Evolutionary conservation across 2,329 filamentous ascomycete genomes (phyloP).

Genomic region (Calonectria multiphialidica): DNA sequence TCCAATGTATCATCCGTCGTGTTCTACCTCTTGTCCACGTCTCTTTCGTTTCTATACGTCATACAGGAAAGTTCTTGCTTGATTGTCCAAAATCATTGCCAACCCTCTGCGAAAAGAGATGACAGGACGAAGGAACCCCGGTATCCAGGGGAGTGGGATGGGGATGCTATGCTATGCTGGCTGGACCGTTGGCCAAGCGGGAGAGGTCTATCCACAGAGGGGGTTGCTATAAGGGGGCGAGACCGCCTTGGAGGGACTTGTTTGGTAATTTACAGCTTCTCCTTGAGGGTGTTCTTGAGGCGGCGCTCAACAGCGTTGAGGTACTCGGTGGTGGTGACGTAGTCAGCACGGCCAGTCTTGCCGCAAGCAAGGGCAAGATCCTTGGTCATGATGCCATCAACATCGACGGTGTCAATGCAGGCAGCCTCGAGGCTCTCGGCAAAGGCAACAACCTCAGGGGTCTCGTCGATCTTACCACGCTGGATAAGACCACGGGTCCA

Average conservation of each 20-base stretch:
- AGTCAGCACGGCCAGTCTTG: conserved; percentile 85
- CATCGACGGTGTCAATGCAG: conserved; percentile 92
- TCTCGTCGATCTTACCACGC: conserved; percentile 91
- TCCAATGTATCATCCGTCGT: conserved; percentile 33
- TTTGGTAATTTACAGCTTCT: conserved; percentile 72
- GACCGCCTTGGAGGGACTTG: conserved; percentile 15
- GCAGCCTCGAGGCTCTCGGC: conserved; percentile 93
- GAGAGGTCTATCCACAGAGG: conserved; percentile 17
- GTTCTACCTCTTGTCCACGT: conserved; percentile 29
- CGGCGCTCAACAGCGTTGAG: conserved; percentile 91
- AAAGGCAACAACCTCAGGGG: conserved; percentile 92
- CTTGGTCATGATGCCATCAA: conserved; percentile 99
- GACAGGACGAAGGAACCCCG: conserved; percentile 17
- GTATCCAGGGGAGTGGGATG: conserved; percentile 19
- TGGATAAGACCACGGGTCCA: conserved; percentile 96
- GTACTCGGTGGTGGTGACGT: conserved; percentile 94
- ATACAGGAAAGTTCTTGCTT: conserved; percentile 34
- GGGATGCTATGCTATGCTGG: conserved; percentile 26
- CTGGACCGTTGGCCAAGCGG: conserved; percentile 28
- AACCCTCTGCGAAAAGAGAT: conserved; percentile 17
- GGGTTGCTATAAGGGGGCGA: conserved; percentile 15
- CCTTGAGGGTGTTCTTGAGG: conserved; percentile 83
- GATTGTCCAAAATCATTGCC: conserved; percentile 31
- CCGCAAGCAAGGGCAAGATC: conserved; percentile 96
- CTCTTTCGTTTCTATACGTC: conserved; percentile 24